Base-by-base conservation (phyloP, 768 basidiomycete species). In the Rhodotorula graminis region DNA sequence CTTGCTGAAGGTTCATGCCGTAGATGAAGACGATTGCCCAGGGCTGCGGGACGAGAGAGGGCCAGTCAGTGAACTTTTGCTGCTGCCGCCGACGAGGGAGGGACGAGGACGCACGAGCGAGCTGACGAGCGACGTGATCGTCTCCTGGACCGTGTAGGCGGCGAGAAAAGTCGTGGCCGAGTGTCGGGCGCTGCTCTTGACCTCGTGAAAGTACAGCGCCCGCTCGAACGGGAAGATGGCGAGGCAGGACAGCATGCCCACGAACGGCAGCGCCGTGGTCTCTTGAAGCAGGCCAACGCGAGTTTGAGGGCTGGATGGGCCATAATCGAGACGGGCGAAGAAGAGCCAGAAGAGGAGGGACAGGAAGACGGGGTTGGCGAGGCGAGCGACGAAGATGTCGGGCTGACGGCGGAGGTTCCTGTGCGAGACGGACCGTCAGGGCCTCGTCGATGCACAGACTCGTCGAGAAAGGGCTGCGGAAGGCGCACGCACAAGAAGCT, bases 201-300 rank as follows among this genome's bases (percentile, higher is more conserved):
- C 81, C 72, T 85, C 58, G 76, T 85, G 82, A 67, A 82, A 80
- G 76, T 83, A 85, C 10, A 84, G 72, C 40, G 82, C 80, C 60
- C 81, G 80, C 61, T 85, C 85, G 31, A 78, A 78, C 0, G 84
- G 84, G 76, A 82, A 85, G 70, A 84, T 80, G 14, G 83, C 79
- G 69, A 82, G 78, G 31, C 80, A 80, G 50, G 79, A 79, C 11
- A 83, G 73, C 23, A 82, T 76, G n/a, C 71, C 71, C 31, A 74
- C 72, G 37, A 73, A 76, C 0, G 76, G 76, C 2, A 71, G 47
- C 6, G 76, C 76, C 0, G 72, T 67, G 27, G 70, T 76, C 53
- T 79, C 74, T 33, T 77, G 76, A 8, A 78, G 46, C 9, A 78
- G 47, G 12, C 78, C 78, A 46, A 79, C 27, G 2, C 77, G 71